Evolutionary conservation across 768 basidiomycete genomes (phyloP).

Genomic region (Dacryopinax spathularia): DNA sequence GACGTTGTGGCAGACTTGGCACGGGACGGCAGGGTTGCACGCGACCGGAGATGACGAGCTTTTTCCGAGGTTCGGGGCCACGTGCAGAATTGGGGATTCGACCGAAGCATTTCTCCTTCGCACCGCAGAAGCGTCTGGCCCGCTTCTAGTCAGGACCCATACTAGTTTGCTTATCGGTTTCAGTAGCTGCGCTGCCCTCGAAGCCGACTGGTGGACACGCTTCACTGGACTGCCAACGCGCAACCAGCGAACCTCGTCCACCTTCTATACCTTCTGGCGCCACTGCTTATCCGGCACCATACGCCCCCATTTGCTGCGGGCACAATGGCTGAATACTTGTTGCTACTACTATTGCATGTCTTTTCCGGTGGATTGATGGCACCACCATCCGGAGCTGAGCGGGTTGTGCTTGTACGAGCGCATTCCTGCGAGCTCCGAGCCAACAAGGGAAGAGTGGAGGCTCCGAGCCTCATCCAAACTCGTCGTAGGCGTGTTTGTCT

Average conservation of each 20-base stretch:
- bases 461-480: background rate
- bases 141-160: too few relatives aligned
- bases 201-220: too few relatives aligned
- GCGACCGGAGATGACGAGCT: too few relatives aligned
- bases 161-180: too few relatives aligned
- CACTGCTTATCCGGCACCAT: background rate
- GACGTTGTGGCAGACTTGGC: background rate
- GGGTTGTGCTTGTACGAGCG: background rate
- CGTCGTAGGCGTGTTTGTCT: too few relatives aligned
- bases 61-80: too few relatives aligned
- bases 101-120: too few relatives aligned
- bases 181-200: too few relatives aligned
- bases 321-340: background rate
- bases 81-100: too few relatives aligned
- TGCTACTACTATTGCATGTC: background rate
- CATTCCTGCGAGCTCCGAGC: background rate
- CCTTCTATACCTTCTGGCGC: slow-evolving; percentile 4
- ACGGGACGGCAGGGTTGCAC: too few relatives aligned
- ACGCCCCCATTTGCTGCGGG: background rate
- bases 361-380: background rate
- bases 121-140: too few relatives aligned
- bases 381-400: slow-evolving; percentile 3
- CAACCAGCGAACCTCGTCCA: background rate
- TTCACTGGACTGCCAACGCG: too few relatives aligned
- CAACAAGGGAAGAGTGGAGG: background rate